Evolutionary conservation across 2,329 filamentous ascomycete genomes (phyloP), one percentile per base, ranked within the genome.

Genomic region (Neocucurbitaria cava): DNA sequence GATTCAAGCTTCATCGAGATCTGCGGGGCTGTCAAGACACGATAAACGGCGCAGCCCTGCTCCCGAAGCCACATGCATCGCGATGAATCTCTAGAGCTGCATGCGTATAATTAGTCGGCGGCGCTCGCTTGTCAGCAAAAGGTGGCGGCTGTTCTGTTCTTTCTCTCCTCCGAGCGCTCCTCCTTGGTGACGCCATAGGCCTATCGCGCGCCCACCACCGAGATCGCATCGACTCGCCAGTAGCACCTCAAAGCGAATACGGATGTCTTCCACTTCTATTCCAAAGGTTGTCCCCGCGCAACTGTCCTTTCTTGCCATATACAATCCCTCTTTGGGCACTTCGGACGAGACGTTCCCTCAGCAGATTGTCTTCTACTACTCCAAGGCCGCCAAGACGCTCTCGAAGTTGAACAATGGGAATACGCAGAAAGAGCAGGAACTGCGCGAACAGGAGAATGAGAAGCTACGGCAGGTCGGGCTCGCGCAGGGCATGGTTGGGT

Each of bases 401-500:
- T 65, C 58, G 21, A 71, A 47, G 61, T 67, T 66, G 39, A 60
- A 67, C 33, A 64, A 66, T 44, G 74, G 67, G 33, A 51, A 67
- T 20, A 21, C 57, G 35, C 66, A 76, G 24, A 64, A 68, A 9
- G 79, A 84, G 44, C 47, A 62, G 24, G 61, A 69, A 24, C 55
- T 73, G 54, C 73, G 74, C 6, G 87, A 91, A 62, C 87, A 92
- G 69, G 86, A 87, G 70, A 95, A 98, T 76, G 90, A 96, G 78
- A 89, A 89, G 66, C 81, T 98, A 68, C 86, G 95, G 61, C 93
- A 97, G 81, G 92, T 99, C 72, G 95, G 95, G 33, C 86, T 99
- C 59, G 95, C 95, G 36, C 95, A 99, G 79, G 95, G 93, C 72
- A 96, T 98, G 89, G 89, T 96, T 54, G 90, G 88, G 73, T 99